Evolutionary conservation across 208 protist species (phyloP), one percentile per base, ranked within the genome.

Genomic region (Acanthamoeba healyi): DNA sequence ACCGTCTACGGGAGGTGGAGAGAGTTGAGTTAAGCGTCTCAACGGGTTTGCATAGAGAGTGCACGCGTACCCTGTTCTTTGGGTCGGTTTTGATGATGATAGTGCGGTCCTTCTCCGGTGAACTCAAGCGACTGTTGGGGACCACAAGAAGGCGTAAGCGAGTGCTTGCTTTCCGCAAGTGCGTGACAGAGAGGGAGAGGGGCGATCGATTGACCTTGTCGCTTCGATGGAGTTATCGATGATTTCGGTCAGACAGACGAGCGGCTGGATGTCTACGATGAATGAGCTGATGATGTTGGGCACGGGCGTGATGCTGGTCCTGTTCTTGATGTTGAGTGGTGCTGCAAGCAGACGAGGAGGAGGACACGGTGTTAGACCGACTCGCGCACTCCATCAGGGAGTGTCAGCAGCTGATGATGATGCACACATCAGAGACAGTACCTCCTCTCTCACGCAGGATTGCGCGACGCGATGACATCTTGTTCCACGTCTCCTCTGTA

Each of bases 261-360:
- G 46, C 17, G 74, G 74, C 19, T 26, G 74, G 24, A 84, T 84
- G 74, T 84, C 74, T 12, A 56, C 74, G 1, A 56, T 84, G 74
- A 84, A 84, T 7, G 74, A 51, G 42, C 40, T 84, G 74, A 84
- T 84, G 42, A 84, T 84, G 46, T 84, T 84, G 74, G 74, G 38
- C 46, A 84, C 74, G 14, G 74, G 74, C 46, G 74, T 84, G 42
- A 84, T 84, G 44, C 36, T 84, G 9, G 74, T 17, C 4, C 38
- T 84, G 9, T 34, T 34, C 24, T 84, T 84, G 44, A 84, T 36
- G 44, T 84, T 22, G 10, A 84, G 10, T 5, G 72, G 32, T 51
- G 40, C 72, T 81, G 72, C 26, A 36, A 65, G 29, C 26, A 24
- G 9, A 34, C 0, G 19, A 65, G 19, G 14, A 65, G 10, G 12